These are phyloP conservation scores for Pichia sp. DNA, from an alignment of 1,139 yeast genomes.

Conservation along the genomic window DNA sequence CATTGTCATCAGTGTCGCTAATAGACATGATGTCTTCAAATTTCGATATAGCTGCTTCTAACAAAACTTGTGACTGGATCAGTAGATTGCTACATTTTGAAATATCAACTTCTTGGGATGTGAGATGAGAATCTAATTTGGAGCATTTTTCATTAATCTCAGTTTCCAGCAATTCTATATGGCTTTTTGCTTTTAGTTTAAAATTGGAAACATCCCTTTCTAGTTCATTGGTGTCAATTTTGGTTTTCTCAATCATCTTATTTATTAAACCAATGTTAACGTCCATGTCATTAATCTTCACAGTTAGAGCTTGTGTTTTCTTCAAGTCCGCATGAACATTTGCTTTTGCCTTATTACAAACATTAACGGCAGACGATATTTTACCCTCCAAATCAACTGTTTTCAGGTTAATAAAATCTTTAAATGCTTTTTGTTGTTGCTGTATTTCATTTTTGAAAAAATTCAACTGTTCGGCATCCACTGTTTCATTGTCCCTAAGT, in stretches of 20 bases:
- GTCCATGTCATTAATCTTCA: background rate
- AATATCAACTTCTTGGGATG: conserved; percentile 14
- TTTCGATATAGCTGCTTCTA: conserved; percentile 21
- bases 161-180: background rate
- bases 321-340: conserved; percentile 7
- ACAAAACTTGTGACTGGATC: conserved; percentile 18
- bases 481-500: conserved; percentile 4
- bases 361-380: conserved; percentile 1
- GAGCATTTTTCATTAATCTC: background rate
- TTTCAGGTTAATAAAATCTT: conserved; percentile 6
- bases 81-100: conserved; percentile 20
- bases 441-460: conserved; percentile 6
- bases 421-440: conserved; percentile 5
- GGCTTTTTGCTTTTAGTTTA: background rate
- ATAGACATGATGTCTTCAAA: conserved; percentile 13
- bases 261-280: background rate
- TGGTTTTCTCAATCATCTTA: background rate
- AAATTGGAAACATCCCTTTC: background rate
- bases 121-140: no score
- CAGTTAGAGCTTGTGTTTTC: conserved; percentile 1
- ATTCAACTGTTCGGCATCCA: conserved; percentile 5
- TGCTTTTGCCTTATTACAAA: conserved; percentile 3
- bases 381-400: conserved; percentile 7
- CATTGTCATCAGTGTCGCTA: background rate
- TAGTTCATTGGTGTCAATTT: background rate